Evolutionary conservation across 2,329 filamentous ascomycete genomes (phyloP), one percentile per base, ranked within the genome.

Genomic region (Monascus ruber): DNA sequence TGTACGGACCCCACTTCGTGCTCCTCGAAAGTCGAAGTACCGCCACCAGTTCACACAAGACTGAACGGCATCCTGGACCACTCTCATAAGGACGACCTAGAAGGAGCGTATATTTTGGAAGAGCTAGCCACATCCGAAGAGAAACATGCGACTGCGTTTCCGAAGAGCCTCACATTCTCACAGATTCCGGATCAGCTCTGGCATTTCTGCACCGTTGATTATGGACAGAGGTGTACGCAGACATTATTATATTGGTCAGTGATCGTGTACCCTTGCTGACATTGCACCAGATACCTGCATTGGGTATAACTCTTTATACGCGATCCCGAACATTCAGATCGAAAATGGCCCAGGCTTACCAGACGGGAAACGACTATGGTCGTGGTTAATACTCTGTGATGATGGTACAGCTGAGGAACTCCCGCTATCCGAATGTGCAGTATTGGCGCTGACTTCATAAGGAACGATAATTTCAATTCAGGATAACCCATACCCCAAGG

Each of bases 171-270:
- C 4, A 72, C 72, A 2, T 71, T 77, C 41, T 73, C 76, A 36
- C 64, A 75, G 26, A 69, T 85, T 33, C 74, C 81, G 5, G 72
- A 83, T 45, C 73, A 80, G 39, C 79, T 84, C n/a, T 81, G 81
- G 68, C 82, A 85, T 55, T 87, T 83, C 57, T 80, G 78, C 9
- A 81, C 81, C 1, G 73, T 84, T 9, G 83, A 87, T 50, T 74
- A 80, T 56, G 82, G 81, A 0, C 63, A 70, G 10, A 71, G 69
- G 55, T 84, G 81, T 77, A 63, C 50, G 68, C 55, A 11, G 7
- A 11, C 37, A 35, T 26, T 24, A 27, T 40, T 5, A 39, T 7
- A 7, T n/a, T 11, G 7, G 32, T 24, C 25, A 11, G 28, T 8
- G 10, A 4, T 34, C 17, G 37, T 54, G 38, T 48, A 37, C 35